phyloP scores from a whole-genome alignment of 345 rosid genomes.

The Xanthoceras sorbifolium region DNA sequence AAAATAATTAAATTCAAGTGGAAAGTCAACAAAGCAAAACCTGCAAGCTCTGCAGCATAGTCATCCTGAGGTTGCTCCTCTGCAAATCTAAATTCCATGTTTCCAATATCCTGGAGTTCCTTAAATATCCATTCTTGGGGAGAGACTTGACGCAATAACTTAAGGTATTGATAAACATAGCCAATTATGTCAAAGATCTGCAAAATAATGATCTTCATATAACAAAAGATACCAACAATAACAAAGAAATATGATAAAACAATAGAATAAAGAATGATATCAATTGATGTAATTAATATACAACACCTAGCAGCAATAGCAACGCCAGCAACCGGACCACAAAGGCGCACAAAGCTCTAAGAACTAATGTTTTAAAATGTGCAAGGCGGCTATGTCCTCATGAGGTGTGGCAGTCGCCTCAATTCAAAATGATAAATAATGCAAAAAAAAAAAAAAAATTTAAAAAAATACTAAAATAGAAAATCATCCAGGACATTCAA shows the following conservation, averaged over 20 bases:
- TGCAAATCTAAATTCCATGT: constrained; percentile 90
- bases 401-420: too few relatives aligned
- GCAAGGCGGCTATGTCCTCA: too few relatives aligned
- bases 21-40: constrained; percentile 39
- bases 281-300: neutral
- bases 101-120: constrained; percentile 93
- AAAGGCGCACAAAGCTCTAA: neutral
- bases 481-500: too few relatives aligned
- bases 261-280: neutral
- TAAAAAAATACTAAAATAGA: too few relatives aligned
- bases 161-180: constrained; percentile 84
- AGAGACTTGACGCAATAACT: constrained; percentile 61
- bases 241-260: constrained; percentile 17
- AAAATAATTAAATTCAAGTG: constrained; percentile 1
- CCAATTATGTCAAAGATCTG: constrained; percentile 87
- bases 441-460: too few relatives aligned
- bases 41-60: constrained; percentile 96
- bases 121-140: constrained; percentile 98
- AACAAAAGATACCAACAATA: neutral
- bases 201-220: constrained; percentile 8
- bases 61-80: constrained; percentile 98
- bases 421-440: too few relatives aligned
- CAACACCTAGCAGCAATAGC: constrained; percentile 4
- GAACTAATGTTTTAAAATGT: too few relatives aligned
- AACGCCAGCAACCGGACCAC: neutral